Conservation (phyloP, 108 stramenopile species). For the Cyclotella atomus region DNA sequence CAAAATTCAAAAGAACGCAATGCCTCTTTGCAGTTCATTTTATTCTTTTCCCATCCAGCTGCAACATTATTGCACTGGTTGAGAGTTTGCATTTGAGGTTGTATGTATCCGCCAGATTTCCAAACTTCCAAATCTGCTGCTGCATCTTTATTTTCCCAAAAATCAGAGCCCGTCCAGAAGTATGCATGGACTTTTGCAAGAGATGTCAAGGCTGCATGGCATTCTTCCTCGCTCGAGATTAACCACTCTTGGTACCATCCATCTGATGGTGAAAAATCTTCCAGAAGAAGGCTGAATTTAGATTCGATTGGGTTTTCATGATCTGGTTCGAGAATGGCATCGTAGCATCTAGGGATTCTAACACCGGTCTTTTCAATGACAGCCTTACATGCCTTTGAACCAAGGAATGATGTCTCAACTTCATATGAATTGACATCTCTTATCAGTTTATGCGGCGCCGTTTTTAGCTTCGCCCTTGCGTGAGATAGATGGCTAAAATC, state of each 20-base stretch:
- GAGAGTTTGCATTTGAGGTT: slow-evolving; percentile 59
- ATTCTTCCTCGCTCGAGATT: slow-evolving; percentile 39
- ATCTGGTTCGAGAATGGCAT: slow-evolving; percentile 47
- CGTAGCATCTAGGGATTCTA: slow-evolving; percentile 49
- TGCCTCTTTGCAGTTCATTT: slow-evolving; percentile 35
- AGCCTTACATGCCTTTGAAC: slow-evolving; percentile 47
- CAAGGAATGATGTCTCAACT: slow-evolving; percentile 65
- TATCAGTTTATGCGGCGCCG: slow-evolving; percentile 59
- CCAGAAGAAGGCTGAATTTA: slow-evolving; percentile 56
- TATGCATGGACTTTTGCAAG: slow-evolving; percentile 77
- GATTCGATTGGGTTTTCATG: slow-evolving; percentile 51
- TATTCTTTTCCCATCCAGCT: slow-evolving; percentile 53
- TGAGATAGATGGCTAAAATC: slow-evolving; percentile 63
- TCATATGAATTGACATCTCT: slow-evolving; percentile 64
- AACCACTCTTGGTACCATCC: slow-evolving; percentile 72
- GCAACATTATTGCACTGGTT: slow-evolving; percentile 62
- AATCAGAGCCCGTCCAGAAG: slow-evolving; percentile 67
- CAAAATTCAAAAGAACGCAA: slow-evolving; percentile 39
- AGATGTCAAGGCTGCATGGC: slow-evolving; percentile 47
- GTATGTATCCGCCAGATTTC: slow-evolving; percentile 69
- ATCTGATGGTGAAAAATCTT: slow-evolving; percentile 57
- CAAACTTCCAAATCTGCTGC: slow-evolving; percentile 67
- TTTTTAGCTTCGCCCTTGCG: slow-evolving; percentile 56
- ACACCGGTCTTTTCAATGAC: slow-evolving; percentile 52
- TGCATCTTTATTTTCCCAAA: slow-evolving; percentile 59